Evolutionary conservation across 768 basidiomycete species (phyloP), one percentile per base, ranked within the genome.

Genomic region (Brasilioporus rufonigricans): DNA sequence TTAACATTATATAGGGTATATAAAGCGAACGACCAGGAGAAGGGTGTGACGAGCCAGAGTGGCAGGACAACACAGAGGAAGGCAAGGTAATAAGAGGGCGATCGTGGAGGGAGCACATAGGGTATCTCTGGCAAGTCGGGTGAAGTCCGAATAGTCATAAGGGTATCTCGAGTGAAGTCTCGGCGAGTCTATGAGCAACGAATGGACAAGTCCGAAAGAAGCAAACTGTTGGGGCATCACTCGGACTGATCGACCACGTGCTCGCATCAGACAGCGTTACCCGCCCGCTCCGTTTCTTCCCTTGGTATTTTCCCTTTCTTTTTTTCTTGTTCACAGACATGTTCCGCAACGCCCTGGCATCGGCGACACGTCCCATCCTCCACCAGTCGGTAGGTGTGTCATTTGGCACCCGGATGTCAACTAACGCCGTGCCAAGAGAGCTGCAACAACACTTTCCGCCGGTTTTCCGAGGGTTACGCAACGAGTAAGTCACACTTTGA

Each of bases 381-480:
- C 59, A 74, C 16, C 80, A 82, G 52, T 74, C 81, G 10, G 87
- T 89, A 58, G 27, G 84, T 72, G 58, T 54, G 38, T 57, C 40
- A n/a, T 53, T 29, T 38, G 32, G 14, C 41, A 40, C 39, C 21
- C 19, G 45, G 24, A 14, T 3, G 3, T 12, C 18, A 12, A 16
- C 58, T 58, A 23, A 63, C 53, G 55, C 39, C 52, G 23, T 38
- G 51, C 50, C 24, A 68, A 88, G 86, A 79, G 89, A 68, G 68
- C 81, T 48, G 90, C 87, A 33, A 89, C 89, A 24, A 89, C 88
- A 29, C 79, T 90, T 58, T 82, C 91, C 39, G 85, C 89, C 55
- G 87, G 86, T 31, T 91, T 88, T 73, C 87, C 91, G 58, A 85
- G 79, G 71, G 82, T 89, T 55, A 78, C 86, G 10, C 80, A 85